Evolutionary conservation across 257 asterid genomes (phyloP), one percentile per base, ranked within the genome.

Genomic region (Primulina huaijiensis): DNA sequence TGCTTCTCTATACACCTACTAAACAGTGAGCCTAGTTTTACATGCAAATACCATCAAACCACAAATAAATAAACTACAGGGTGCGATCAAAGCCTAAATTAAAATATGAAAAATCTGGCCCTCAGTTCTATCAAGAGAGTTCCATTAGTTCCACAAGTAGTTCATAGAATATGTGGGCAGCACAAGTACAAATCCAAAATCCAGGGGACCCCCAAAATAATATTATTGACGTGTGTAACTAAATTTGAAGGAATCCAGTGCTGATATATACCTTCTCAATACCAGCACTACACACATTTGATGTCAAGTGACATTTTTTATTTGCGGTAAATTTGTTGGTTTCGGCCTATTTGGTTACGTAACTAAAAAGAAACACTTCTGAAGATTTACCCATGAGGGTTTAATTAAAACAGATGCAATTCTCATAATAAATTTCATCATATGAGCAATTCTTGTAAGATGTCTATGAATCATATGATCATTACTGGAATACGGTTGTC

Each of bases 401-500:
- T 75, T 34, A 46, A 21, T 59, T 58, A 61, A 62, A 72, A 38
- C 50, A 38, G 3, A 38, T 8, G 57, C 58, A 67, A 21, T 30
- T 29, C 71, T 21, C 50, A 37, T 40, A 8, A 16, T 58, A 50
- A 19, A 64, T 66, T 3, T 53, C 33, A 5, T 69, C 27, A 8
- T 25, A n/a, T 4, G 20, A 0, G 60, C 11, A 7, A 64, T 20
- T 64, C 34, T 37, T 9, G 29, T 37, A 53, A 69, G 23, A 69
- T 7, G 56, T 68, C 62, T 11, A 59, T 68, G 27, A 56, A 71
- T 43, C 10, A 71, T 34, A 46, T 29, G 57, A 30, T 62, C 23
- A n/a, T 77, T 89, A 94, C 97, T 62, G 99, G 99, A 64, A 94
- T 82, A 31, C 97, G 96, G 73, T 94, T 94, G 85, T 94, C 99